Conservation (phyloP, 139 green algal species). For the Bryopsis sp. region DNA sequence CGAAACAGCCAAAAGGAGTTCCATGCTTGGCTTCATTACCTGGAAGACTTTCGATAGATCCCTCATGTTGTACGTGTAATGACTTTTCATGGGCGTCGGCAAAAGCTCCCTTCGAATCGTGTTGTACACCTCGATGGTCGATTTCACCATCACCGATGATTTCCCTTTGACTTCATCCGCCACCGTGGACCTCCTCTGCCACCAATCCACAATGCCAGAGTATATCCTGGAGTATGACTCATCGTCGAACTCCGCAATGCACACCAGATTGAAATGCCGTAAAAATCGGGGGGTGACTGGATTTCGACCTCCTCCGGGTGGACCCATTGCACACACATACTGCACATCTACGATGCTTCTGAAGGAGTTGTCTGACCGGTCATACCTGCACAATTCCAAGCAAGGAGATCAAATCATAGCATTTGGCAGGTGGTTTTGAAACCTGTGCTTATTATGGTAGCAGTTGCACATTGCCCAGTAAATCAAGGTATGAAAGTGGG, state of each 20-base stretch:
- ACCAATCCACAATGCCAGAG: constrained; percentile 44
- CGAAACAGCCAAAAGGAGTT: too few relatives aligned
- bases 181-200: background rate
- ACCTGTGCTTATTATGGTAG: too few relatives aligned
- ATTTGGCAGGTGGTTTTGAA: too few relatives aligned
- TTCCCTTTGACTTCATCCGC: constrained; percentile 23
- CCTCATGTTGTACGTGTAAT: constrained; percentile 80
- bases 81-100: constrained; percentile 56
- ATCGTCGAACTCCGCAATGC: constrained; percentile 55
- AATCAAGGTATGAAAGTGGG: too few relatives aligned
- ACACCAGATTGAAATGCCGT: constrained; percentile 49
- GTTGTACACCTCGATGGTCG: constrained; percentile 41
- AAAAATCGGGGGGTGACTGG: constrained; percentile 51
- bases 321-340: constrained; percentile 70
- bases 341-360: constrained; percentile 60
- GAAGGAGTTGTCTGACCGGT: constrained; percentile 59
- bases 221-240: constrained; percentile 52
- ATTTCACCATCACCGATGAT: constrained; percentile 30
- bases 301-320: constrained; percentile 59
- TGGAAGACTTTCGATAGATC: constrained; percentile 62
- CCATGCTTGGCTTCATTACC: constrained; percentile 12
- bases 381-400: constrained; percentile 55
- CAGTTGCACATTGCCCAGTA: background rate
- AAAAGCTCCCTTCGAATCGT: constrained; percentile 39
- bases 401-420: too few relatives aligned